Evolutionary conservation across 176 grass and related monocot species (phyloP), one percentile per base, ranked within the genome.

Genomic region (Guadua angustifolia): DNA sequence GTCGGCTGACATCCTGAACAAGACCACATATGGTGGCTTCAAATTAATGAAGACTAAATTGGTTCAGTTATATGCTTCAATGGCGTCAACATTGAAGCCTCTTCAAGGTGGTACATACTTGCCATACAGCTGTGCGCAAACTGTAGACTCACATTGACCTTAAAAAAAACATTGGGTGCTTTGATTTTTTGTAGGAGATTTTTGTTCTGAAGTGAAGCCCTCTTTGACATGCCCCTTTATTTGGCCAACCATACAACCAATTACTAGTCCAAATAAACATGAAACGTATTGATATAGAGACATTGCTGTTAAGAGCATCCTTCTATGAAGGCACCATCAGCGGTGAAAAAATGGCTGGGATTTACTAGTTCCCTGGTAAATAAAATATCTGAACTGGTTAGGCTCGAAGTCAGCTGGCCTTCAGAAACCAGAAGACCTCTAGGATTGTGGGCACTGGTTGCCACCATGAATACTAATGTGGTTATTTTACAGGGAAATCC

Each of bases 21-120:
- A 78, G 60, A 94, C 91, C 47, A 79, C 88, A 83, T 95, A 93
- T 90, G 95, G 95, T 86, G 85, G 88, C 78, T 92, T 92, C 26
- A 95, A 90, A 75, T 72, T 80, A 69, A 90, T 95, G 91, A 95
- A 95, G 86, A 98, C 91, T 77, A 92, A 93, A 90, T 63, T 90
- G 79, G 85, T 92, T 77, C 96, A 95, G 80, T 88, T 98, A 66
- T 95, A 98, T 93, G 82, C 85, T 79, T 95, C 96, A 77, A 64
- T 98, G 73, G 85, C 72, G 24, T 95, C 93, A 38, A 87, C 79
- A 42, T 77, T 98, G 58, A 98, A 90, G 87, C 83, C 76, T 88
- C 73, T 95, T 80, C 96, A 89, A 94, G 92, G 95, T 93, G 92
- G 92, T 98, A 88, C 47, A 60, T 65, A 75, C 74, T 43, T 89